Base-by-base conservation (phyloP, 2,329 filamentous ascomycete genomes). In the Alternaria incomplexa region DNA sequence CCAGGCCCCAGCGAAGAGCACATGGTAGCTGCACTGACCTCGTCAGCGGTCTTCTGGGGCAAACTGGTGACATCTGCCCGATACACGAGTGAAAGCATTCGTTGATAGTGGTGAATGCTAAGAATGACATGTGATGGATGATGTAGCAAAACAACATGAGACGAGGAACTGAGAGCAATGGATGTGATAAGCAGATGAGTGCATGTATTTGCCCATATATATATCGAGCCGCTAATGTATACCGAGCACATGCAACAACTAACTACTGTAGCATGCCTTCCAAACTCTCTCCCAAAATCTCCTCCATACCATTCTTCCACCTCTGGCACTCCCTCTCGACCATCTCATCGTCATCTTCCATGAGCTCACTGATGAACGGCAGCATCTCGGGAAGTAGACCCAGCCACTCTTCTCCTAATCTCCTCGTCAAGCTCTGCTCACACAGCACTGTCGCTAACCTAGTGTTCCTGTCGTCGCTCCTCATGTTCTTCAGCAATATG, bases 341-440 rank as follows among this genome's bases (percentile, higher is more conserved):
- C 26, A 87, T 86, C 82, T 98, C 96, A 76, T 98, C 94, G 70
- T 98, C 96, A 78, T 99, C 96, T 77, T 99, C 96, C 82, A 97
- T 91, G 74, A 97, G 80, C 83, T 99, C 96, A 74, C 93, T 96
- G 72, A 99, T 97, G 68, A 95, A 93, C 20, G 96, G 95, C 78
- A 99, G 82, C 91, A 97, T 98, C 86, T 99, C 96, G 0, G 95
- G 93, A 76, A 98, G 80, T 83, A 96, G 87, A 1, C 90, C 88
- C 63, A 99, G 82, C 96, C 96, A 99, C 77, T 99, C 96, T 79
- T 98, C 94, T 62, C 94, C 94, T 25, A 98, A 82, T 51, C 88
- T 85, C 70, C 91, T 89, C 12, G 93, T 96, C 66, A 98, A 84
- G 13, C 86, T 87, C 76, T 93, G 91, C 82, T 98, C 89, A 70